Conservation (phyloP, 495 filamentous ascomycete species). For the Podospora didyma region DNA sequence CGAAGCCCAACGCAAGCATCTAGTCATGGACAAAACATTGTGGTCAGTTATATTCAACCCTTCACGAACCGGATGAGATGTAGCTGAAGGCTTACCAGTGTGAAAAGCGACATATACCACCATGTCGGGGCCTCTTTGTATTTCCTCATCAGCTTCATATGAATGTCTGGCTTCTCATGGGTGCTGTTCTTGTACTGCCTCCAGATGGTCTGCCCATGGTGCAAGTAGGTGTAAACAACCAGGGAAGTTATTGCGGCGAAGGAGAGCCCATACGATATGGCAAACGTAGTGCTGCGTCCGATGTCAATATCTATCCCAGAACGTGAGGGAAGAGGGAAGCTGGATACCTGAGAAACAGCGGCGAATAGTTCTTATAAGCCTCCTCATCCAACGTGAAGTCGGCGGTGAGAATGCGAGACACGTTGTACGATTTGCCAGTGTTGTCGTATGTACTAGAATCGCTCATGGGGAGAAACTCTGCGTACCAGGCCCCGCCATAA, state of each 20-base stretch:
- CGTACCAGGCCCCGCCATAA: constrained; percentile 65
- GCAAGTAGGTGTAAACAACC: constrained; percentile 60
- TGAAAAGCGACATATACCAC: constrained; percentile 53
- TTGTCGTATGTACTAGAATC: constrained; percentile 61
- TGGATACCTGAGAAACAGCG: constrained; percentile 53
- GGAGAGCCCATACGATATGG: constrained; percentile 63
- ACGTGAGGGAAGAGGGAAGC: neutral
- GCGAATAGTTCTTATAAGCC: constrained; percentile 58
- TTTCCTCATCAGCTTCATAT: constrained; percentile 57
- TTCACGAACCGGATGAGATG: too few species aligned
- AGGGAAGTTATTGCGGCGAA: constrained; percentile 67
- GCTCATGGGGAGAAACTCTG: constrained; percentile 54
- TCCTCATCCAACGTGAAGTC: constrained; percentile 49
- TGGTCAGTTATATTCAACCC: too few species aligned
- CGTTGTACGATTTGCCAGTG: constrained; percentile 53
- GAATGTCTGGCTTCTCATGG: constrained; percentile 53
- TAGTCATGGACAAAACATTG: constrained; percentile 2
- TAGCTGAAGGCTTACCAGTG: constrained; percentile 36
- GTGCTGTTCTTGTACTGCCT: constrained; percentile 56
- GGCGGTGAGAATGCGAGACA: constrained; percentile 47
- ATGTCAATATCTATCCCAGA: constrained; percentile 14
- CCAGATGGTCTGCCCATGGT: constrained; percentile 62
- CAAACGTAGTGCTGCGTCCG: constrained; percentile 51
- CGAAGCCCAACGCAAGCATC: constrained; percentile 59
- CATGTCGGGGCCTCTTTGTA: constrained; percentile 56